A percentile compares a stretch with the other conserved stretches of the same genome.
These are phyloP conservation scores for Termitomyces sp. DNA, from an alignment of 768 basidiomycete genomes.

Conservation along the genomic window DNA sequence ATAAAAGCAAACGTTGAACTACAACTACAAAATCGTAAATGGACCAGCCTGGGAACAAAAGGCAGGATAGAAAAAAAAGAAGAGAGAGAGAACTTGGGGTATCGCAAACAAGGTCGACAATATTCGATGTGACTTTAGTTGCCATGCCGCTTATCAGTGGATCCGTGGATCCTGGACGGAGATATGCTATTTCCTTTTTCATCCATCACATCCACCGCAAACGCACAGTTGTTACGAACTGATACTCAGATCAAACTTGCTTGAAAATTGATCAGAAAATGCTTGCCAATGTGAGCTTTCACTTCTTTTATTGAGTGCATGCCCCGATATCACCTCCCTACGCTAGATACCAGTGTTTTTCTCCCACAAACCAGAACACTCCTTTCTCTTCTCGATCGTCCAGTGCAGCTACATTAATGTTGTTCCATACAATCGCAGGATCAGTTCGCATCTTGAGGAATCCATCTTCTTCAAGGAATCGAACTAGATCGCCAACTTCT, in stretches of 20 bases:
- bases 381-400: constrained; percentile 47
- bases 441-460: constrained; percentile 32
- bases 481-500: constrained; percentile 61
- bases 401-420: constrained; percentile 24
- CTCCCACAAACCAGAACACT: constrained; percentile 53
- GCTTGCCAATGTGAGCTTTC: not conserved
- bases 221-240: too few species aligned
- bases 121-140: not conserved
- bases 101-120: not conserved
- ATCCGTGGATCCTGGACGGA: too few species aligned
- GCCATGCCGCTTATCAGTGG: not conserved
- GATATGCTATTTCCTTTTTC: not conserved
- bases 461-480: constrained; percentile 46
- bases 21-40: constrained; percentile 20
- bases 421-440: constrained; percentile 15
- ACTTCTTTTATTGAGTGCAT: constrained; percentile 4
- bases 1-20: constrained; percentile 8
- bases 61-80: constrained; percentile 18
- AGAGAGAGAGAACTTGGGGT: constrained; percentile 3
- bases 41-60: constrained; percentile 22
- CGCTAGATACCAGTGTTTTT: constrained; percentile 63
- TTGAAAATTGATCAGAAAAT: not conserved
- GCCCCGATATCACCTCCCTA: constrained; percentile 19
- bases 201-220: not conserved
- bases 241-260: not conserved